Evolutionary conservation across 192 early-diverging fungal genomes (phyloP), one percentile per base, ranked within the genome.

Genomic region (Endogone sp.): DNA sequence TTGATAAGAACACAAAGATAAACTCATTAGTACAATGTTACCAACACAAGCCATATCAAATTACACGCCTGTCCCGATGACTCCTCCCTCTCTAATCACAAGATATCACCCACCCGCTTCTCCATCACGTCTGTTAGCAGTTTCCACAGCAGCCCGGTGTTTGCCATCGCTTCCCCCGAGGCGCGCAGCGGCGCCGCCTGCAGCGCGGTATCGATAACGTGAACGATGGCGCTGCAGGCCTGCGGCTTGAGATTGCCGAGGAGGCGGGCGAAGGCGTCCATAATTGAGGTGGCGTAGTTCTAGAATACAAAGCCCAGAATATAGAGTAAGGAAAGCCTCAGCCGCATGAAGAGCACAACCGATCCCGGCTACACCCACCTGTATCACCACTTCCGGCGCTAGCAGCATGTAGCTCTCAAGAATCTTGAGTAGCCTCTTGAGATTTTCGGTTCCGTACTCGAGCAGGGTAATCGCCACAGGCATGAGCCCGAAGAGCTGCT

Each of bases 381-480:
- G 88, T 31, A 87, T 75, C 4, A 84, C 75, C 24, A 68, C 56
- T 30, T 77, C 79, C 6, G 89, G 82, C 60, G 79, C 84, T 3
- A 98, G 70, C 37, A 96, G 62, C 27, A 92, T 74, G 70, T 94
- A 95, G 60, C 91, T 87, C 75, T 98, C 95, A n/a, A 94, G 63
- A n/a, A 96, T 86, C 63, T 86, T 88, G 31, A 98, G 82, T 54
- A 91, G 82, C 31, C 79, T 89, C 59, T 89, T 86, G 29, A 95
- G 69, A 10, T 84, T 81, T 61, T 97, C 95, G 4, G 89, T 89
- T 29, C 90, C 90, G 70, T 85, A 82, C 22, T 93, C 90, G 29
- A 96, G 71, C 9, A 94, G 77, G 2, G 72, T 70, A 9, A 93
- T 77, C 20, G 86, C 82, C 4, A 74, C 70, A n/a, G 85, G 86